Evolutionary conservation across 2,329 filamentous ascomycete genomes (phyloP).

Genomic region (Phyllosticta capitalensis): DNA sequence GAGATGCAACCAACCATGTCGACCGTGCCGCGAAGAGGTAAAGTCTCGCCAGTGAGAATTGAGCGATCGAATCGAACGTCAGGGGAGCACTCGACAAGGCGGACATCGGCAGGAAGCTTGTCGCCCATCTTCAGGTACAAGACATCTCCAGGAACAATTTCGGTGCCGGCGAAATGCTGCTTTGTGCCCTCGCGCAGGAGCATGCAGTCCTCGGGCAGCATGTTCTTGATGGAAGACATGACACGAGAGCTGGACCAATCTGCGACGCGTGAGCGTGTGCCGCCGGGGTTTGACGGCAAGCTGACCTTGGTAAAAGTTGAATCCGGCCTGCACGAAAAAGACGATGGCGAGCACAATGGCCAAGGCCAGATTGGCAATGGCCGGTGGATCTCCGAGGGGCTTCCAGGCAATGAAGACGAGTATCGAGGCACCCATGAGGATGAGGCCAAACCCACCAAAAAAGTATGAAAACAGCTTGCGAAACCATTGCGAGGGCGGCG

Average conservation of each 20-base stretch:
- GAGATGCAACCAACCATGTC: constrained; percentile 33
- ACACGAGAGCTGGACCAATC: constrained; percentile 69
- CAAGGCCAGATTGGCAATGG: constrained; percentile 59
- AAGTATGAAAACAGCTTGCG: constrained; percentile 58
- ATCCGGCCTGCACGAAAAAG: constrained; percentile 48
- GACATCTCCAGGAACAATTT: constrained; percentile 65
- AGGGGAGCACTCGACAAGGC: constrained; percentile 57
- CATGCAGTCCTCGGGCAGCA: constrained; percentile 66
- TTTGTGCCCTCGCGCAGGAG: constrained; percentile 52
- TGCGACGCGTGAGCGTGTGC: constrained; percentile 21
- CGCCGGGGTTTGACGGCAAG: constrained; percentile 27
- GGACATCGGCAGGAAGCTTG: constrained; percentile 64
- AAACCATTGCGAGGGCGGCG: constrained; percentile 52
- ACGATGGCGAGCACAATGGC: constrained; percentile 64
- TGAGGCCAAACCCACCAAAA: constrained; percentile 66
- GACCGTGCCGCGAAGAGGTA: constrained; percentile 53
- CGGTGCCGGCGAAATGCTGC: constrained; percentile 41
- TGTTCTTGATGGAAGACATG: constrained; percentile 70
- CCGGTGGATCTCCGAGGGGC: constrained; percentile 63
- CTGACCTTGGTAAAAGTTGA: constrained; percentile 45
- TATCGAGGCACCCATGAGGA: constrained; percentile 58
- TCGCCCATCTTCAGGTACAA: constrained; percentile 60
- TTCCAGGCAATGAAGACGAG: constrained; percentile 71
- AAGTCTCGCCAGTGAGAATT: constrained; percentile 62
- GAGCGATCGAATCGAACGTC: constrained; percentile 65